A percentile compares a stretch with the other conserved stretches of the same genome.
Conservation (phyloP, 2,329 filamentous ascomycete species). For the Nemania diffusa region DNA sequence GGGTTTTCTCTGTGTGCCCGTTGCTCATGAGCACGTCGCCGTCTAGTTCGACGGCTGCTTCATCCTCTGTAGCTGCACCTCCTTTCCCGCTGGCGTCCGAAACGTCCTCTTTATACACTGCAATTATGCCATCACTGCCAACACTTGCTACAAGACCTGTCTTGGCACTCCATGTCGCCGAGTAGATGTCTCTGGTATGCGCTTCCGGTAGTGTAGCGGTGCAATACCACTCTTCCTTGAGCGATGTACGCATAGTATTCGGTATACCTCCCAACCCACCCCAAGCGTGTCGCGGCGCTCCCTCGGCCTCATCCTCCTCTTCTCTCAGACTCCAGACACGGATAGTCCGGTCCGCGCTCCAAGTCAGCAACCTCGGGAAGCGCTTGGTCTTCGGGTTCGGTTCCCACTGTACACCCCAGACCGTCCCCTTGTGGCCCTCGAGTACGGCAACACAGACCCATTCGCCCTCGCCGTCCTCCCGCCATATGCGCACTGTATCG, state of each 20-base stretch:
- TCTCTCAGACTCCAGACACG: constrained; percentile 79
- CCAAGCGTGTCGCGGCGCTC: constrained; percentile 51
- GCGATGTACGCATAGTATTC: constrained; percentile 84
- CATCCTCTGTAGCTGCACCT: constrained; percentile 18
- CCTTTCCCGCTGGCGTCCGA: constrained; percentile 1
- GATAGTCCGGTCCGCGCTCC: constrained; percentile 83
- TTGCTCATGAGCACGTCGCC: constrained; percentile 48
- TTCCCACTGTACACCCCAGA: constrained; percentile 88
- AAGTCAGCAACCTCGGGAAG: constrained; percentile 78
- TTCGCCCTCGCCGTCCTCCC: constrained; percentile 87
- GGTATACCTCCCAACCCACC: constrained; percentile 72
- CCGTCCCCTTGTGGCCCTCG: constrained; percentile 83
- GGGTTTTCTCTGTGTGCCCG: constrained; percentile 42
- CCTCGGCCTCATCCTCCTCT: constrained; percentile 59
- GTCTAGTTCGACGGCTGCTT: constrained; percentile 46
- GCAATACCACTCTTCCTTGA: constrained; percentile 86
- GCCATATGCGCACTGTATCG: constrained; percentile 87
- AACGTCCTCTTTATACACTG: constrained; percentile 75
- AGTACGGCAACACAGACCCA: constrained; percentile 91
- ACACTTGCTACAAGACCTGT: constrained; percentile 86
- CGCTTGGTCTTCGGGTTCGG: constrained; percentile 52
- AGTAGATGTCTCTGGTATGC: constrained; percentile 86
- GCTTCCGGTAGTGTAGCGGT: constrained; percentile 77
- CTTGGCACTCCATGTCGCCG: constrained; percentile 81
- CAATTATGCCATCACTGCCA: constrained; percentile 85